phyloP scores from a whole-genome alignment of 139 green algal genomes.

The Chlorella sp. region DNA sequence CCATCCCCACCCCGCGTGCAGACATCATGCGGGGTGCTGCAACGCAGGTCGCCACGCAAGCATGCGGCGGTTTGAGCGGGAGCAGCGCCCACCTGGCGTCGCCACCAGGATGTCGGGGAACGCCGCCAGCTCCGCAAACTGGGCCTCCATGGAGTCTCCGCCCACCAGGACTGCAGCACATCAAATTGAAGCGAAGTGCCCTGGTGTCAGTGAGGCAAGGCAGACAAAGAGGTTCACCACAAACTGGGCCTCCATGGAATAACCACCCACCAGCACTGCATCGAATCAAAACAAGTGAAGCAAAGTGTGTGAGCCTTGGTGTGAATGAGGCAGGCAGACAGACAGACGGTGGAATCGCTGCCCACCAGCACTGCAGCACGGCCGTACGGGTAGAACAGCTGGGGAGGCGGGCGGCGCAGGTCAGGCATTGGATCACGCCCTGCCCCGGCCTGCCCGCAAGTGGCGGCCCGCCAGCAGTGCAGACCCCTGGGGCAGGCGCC shows the following conservation, averaged over 20 bases:
- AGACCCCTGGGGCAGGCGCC: not conserved
- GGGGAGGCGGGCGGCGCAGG: too few relatives aligned
- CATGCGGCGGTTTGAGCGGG: not conserved
- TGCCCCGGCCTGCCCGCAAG: not conserved
- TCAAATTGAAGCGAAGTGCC: not conserved
- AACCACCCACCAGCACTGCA: not conserved
- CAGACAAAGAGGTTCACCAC: not conserved
- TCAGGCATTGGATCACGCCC: not conserved
- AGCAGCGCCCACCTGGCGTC: constrained; percentile 75
- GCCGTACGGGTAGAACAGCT: too few relatives aligned
- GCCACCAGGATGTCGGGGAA: constrained; percentile 96
- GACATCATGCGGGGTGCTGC: too few relatives aligned
- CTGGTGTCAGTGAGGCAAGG: too few relatives aligned
- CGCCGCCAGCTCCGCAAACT: constrained; percentile 92
- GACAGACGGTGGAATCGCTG: too few relatives aligned
- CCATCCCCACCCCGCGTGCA: too few relatives aligned
- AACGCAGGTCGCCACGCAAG: too few relatives aligned
- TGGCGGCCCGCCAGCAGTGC: not conserved
- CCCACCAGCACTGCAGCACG: not conserved
- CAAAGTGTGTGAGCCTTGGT: too few relatives aligned
- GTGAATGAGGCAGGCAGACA: too few relatives aligned
- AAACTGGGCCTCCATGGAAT: not conserved
- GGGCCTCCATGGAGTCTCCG: constrained; percentile 95
- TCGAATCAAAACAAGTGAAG: not conserved
- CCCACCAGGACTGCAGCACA: constrained; percentile 80